phyloP scores from a whole-genome alignment of 176 grass and related monocot genomes.

The Triticum turgidum region DNA sequence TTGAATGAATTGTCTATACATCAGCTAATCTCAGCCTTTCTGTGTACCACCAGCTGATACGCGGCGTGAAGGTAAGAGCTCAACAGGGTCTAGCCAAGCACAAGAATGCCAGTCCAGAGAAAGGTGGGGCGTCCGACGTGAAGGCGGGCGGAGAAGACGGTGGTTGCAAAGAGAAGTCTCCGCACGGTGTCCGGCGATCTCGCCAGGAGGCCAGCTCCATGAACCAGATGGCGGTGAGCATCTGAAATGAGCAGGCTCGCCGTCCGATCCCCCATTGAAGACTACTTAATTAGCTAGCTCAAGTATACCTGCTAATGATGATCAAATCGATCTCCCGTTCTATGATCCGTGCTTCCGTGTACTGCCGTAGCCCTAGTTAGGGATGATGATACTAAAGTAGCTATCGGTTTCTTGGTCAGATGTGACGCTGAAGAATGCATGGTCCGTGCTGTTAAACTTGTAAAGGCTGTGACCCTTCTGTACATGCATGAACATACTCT shows the following conservation, averaged over 20 bases:
- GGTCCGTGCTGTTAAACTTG: slow-evolving; percentile 7
- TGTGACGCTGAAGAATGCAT: slow-evolving; percentile 28
- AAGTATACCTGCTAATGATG: slow-evolving; percentile 10
- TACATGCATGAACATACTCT: slow-evolving; percentile 32
- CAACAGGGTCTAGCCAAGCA: slow-evolving; percentile 37
- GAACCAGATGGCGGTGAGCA: slow-evolving; percentile 48
- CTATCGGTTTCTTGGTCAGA: not conserved
- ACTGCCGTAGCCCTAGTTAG: slow-evolving; percentile 25
- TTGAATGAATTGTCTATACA: not conserved
- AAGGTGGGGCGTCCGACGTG: not conserved
- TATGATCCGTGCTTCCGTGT: not conserved
- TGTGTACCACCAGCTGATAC: slow-evolving; percentile 64
- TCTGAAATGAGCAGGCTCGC: not conserved
- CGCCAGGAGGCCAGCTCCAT: slow-evolving; percentile 31
- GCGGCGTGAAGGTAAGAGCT: slow-evolving; percentile 69
- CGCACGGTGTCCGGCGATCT: slow-evolving; percentile 5
- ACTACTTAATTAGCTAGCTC: slow-evolving; percentile 22
- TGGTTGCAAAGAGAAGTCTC: slow-evolving; percentile 31
- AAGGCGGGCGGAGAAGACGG: not conserved
- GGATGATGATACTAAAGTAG: slow-evolving; percentile 24
- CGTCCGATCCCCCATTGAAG: not conserved
- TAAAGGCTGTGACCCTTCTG: slow-evolving; percentile 15
- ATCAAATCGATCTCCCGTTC: not conserved
- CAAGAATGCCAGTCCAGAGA: slow-evolving; percentile 26
- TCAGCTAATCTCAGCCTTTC: not conserved